A percentile compares a stretch with the other conserved stretches of the same genome.
These are phyloP conservation scores for Podospora anserina DNA, from an alignment of 495 filamentous ascomycete species.

Conservation along the genomic window DNA sequence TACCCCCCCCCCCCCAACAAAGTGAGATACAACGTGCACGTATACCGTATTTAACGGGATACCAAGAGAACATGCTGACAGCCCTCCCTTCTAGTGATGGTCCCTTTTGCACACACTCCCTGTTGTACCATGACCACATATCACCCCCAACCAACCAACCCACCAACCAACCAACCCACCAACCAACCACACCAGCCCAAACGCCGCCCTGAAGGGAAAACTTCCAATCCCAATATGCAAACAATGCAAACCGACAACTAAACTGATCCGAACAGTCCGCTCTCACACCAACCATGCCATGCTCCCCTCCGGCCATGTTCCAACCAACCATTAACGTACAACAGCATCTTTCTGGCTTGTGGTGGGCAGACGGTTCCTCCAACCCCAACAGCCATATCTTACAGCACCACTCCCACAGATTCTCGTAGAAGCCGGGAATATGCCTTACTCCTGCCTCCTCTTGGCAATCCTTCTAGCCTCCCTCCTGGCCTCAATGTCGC, in stretches of 20 bases:
- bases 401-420: background rate
- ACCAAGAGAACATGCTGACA: background rate
- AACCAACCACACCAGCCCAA: background rate
- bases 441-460: background rate
- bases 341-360: background rate
- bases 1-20: background rate
- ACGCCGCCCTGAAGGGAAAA: background rate
- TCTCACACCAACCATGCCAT: background rate
- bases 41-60: background rate
- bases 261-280: background rate
- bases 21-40: too few relatives aligned
- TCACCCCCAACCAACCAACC: too few relatives aligned
- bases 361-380: background rate
- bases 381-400: background rate
- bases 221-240: background rate
- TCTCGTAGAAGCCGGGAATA: background rate
- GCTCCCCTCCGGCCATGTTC: background rate
- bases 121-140: background rate
- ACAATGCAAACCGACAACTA: background rate
- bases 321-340: background rate
- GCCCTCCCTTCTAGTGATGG: background rate
- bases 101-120: background rate
- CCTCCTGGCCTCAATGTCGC: slow-evolving; percentile 61
- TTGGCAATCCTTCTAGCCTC: slow-evolving; percentile 49
- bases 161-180: background rate